Percentiles rank a stretch among this genome's conserved stretches.
Evolutionary conservation across 108 stramenopile species (phyloP).

Genomic region (Fistulifera pelliculosa): DNA sequence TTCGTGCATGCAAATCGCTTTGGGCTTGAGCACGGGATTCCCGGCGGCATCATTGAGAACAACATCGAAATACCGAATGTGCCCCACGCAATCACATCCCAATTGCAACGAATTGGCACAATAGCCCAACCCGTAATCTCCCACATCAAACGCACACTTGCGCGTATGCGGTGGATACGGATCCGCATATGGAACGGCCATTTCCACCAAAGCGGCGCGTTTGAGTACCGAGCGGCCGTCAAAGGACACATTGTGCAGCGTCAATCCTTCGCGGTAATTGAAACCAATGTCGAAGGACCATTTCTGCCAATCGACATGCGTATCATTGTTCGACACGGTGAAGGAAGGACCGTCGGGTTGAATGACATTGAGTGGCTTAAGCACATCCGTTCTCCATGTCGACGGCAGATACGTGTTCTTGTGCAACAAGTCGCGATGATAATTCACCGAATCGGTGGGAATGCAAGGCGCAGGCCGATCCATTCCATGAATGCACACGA

Average conservation of each 20-base stretch:
- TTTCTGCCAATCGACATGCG: conserved; percentile 47
- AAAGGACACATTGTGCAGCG: conserved; percentile 46
- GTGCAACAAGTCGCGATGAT: conserved; percentile 40
- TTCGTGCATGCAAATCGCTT: conserved; percentile 76
- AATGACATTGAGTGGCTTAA: conserved; percentile 34
- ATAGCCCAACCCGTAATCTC: conserved; percentile 43
- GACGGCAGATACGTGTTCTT: conserved; percentile 41
- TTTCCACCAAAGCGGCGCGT: conserved; percentile 54
- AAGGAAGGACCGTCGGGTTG: conserved; percentile 68
- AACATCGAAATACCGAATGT: conserved; percentile 73
- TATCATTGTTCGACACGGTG: conserved; percentile 35
- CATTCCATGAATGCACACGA: conserved; percentile 46
- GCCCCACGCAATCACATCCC: conserved; percentile 70
- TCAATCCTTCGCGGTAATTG: conserved; percentile 61
- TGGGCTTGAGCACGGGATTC: conserved; percentile 20
- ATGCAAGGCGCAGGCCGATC: conserved; percentile 32
- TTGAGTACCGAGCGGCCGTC: conserved; percentile 43
- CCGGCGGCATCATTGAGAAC: conserved; percentile 33
- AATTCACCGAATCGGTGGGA: conserved; percentile 32
- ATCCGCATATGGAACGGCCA: conserved; percentile 72
- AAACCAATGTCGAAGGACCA: conserved; percentile 62
- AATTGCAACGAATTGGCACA: conserved; percentile 44
- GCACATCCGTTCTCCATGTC: conserved; percentile 20
- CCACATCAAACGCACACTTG: conserved; percentile 53
- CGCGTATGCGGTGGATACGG: conserved; percentile 39